A percentile compares a stretch with the other conserved stretches of the same genome.
Evolutionary conservation across 139 green algal genomes (phyloP).

Genomic region (Closterium sp.): DNA sequence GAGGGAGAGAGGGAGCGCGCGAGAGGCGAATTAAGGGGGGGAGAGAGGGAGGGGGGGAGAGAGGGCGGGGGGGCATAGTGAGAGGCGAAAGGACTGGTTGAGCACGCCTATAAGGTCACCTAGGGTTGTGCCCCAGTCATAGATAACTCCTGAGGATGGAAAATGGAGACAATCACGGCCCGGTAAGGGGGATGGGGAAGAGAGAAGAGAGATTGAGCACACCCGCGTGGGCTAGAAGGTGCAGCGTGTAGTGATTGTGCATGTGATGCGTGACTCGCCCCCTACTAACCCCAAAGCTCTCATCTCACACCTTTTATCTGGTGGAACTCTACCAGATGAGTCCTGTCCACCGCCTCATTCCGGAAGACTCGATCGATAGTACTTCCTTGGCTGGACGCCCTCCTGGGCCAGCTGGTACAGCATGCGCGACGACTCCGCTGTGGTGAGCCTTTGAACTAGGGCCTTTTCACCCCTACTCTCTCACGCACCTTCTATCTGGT

Average conservation of each 20-base stretch:
- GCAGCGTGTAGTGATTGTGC: no score
- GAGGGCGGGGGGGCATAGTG: no score
- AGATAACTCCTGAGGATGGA: conserved; percentile 58
- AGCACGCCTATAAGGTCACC: conserved; percentile 88
- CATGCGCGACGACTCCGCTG: conserved; percentile 92
- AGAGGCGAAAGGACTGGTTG: conserved; percentile 81
- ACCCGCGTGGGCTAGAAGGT: no score
- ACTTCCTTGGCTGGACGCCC: conserved; percentile 57
- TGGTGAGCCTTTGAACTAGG: conserved; percentile 98
- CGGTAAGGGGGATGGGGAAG: neutral
- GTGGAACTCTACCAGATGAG: conserved; percentile 98
- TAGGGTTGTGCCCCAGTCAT: conserved; percentile 80
- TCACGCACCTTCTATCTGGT: conserved; percentile 74
- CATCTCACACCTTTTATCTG: conserved; percentile 74
- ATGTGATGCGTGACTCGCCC: no score
- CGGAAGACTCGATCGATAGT: conserved; percentile 98
- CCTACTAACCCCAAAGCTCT: no score
- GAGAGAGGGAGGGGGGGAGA: neutral
- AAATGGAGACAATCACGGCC: no score
- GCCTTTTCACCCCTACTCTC: conserved; percentile 91
- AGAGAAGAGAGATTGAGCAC: conserved; percentile 11
- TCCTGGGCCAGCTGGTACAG: conserved; percentile 55
- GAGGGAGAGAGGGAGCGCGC: neutral
- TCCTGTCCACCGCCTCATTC: conserved; percentile 96
- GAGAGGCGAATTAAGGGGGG: neutral